Evolutionary conservation across 2,329 filamentous ascomycete species (phyloP).

Genomic region (Cercospora sp.): DNA sequence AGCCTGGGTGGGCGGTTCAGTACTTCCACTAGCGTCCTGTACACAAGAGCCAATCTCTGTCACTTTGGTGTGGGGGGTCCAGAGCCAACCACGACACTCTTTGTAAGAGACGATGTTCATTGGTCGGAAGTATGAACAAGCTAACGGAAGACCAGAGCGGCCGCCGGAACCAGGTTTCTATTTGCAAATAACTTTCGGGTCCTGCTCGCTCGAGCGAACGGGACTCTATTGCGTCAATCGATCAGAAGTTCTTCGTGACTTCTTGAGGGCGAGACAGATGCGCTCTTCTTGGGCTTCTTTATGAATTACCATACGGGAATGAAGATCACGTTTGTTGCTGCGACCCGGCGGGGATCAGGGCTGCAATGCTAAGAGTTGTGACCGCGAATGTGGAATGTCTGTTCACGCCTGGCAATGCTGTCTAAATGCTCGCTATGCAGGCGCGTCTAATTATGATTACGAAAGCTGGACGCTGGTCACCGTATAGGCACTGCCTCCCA

Average conservation of each 20-base stretch:
- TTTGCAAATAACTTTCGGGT: constrained; percentile 7
- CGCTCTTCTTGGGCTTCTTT: neutral
- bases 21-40: constrained; percentile 1
- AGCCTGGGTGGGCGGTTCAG: constrained; percentile 2
- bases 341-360: neutral
- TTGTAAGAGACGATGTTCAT: neutral
- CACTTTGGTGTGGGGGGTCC: neutral
- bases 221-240: neutral
- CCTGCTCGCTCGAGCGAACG: neutral
- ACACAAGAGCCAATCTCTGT: neutral
- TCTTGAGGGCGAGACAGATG: neutral
- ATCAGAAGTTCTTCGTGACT: neutral
- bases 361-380: neutral
- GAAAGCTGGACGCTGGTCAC: neutral
- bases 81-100: neutral
- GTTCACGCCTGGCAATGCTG: neutral
- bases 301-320: neutral
- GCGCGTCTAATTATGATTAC: neutral
- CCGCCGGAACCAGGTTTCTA: constrained; percentile 8
- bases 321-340: neutral
- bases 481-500: constrained; percentile 26
- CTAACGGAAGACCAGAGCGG: constrained; percentile 7
- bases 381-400: neutral
- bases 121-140: neutral
- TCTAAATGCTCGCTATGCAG: neutral